Conservation (phyloP, 2,329 filamentous ascomycete species). For the Penicillium crustosum region DNA sequence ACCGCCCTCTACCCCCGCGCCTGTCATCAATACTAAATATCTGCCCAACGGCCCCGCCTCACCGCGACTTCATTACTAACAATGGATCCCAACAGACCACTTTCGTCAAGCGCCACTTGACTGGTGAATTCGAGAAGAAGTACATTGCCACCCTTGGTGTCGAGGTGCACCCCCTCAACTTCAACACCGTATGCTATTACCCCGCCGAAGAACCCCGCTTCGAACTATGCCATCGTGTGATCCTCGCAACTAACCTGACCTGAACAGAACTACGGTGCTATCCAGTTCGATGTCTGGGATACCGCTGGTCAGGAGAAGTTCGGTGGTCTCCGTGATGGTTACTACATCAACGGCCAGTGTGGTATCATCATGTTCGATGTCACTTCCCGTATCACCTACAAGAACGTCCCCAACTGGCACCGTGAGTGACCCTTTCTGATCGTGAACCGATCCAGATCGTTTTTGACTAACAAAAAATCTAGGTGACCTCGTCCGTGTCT, state of each 20-base stretch:
- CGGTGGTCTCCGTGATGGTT: slow-evolving; percentile 96
- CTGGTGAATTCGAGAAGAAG: slow-evolving; percentile 99
- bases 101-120: slow-evolving; percentile 99
- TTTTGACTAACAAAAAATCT: slow-evolving; percentile 1
- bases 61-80: slow-evolving; percentile 27
- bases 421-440: slow-evolving; percentile 63
- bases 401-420: slow-evolving; percentile 99
- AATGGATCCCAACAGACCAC: slow-evolving; percentile 68
- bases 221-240: slow-evolving; percentile 17
- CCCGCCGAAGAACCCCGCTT: slow-evolving; percentile 36
- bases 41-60: slow-evolving; percentile 24
- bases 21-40: slow-evolving; percentile 31
- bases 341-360: slow-evolving; percentile 99
- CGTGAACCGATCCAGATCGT: slow-evolving; percentile 5
- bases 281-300: slow-evolving; percentile 99
- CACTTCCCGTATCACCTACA: slow-evolving; percentile 99
- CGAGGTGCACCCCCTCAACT: slow-evolving; percentile 96
- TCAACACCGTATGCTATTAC: slow-evolving; percentile 91
- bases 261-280: slow-evolving; percentile 79
- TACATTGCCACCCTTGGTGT: slow-evolving; percentile 99
- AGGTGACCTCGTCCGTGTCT: slow-evolving; percentile 98
- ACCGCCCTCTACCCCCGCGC: slow-evolving; percentile 23
- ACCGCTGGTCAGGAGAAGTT: slow-evolving; percentile 99
- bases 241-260: slow-evolving; percentile 28
- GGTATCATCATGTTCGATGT: slow-evolving; percentile 99